Conservation (phyloP, 1,139 yeast species). For the Yamadazyma mexicana region DNA sequence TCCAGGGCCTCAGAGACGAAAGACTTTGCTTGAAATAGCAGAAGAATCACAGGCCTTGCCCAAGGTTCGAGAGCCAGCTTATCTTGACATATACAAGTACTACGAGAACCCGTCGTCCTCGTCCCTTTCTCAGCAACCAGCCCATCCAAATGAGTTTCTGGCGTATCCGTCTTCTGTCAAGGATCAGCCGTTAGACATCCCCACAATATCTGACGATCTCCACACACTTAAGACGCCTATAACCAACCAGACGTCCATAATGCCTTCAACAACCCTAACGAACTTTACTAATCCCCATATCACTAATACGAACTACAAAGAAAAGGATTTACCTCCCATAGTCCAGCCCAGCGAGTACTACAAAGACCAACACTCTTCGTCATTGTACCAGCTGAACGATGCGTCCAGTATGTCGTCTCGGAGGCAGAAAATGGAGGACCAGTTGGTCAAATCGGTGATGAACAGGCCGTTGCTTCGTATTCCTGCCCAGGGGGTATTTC, state of each 20-base stretch:
- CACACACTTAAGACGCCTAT: constrained; percentile 12
- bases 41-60: constrained; percentile 13
- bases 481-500: constrained; percentile 11
- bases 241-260: constrained; percentile 14
- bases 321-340: constrained; percentile 24
- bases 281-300: constrained; percentile 2
- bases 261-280: constrained; percentile 12
- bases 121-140: constrained; percentile 8
- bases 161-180: constrained; percentile 17
- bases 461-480: constrained; percentile 30
- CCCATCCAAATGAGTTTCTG: constrained; percentile 9
- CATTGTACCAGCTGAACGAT: constrained; percentile 12
- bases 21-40: constrained; percentile 17
- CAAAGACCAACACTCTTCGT: constrained; percentile 4
- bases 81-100: constrained; percentile 20
- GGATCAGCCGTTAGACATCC: constrained; percentile 11
- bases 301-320: constrained; percentile 8
- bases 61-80: constrained; percentile 11
- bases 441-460: constrained; percentile 38
- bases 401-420: constrained; percentile 22
- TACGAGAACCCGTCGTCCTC: constrained; percentile 18
- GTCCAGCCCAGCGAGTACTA: constrained; percentile 18
- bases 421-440: constrained; percentile 28
- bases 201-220: constrained; percentile 13
- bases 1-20: constrained; percentile 14